Percentiles rank a stretch among this genome's conserved stretches.
These are phyloP conservation scores for Fennellomyces sp. DNA, from an alignment of 371 early-diverging fungal species.

Conservation along the genomic window DNA sequence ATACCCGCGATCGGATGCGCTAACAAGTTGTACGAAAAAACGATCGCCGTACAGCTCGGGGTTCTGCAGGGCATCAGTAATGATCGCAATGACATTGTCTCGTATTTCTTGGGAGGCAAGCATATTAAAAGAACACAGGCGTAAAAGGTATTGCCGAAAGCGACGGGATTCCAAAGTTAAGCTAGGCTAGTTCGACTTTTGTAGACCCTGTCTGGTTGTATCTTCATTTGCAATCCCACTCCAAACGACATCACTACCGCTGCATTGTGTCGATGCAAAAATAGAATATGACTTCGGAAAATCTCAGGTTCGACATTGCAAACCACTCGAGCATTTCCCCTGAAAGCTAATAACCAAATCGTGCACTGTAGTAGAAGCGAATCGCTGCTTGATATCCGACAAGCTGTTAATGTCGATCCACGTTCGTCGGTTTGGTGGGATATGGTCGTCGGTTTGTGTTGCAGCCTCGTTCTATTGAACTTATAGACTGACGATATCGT, in stretches of 20 bases:
- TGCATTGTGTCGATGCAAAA: too few species aligned
- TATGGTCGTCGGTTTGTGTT: constrained; percentile 10
- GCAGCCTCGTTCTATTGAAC: not conserved
- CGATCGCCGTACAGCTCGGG: constrained; percentile 17
- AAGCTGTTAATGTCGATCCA: not conserved
- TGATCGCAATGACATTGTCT: not conserved
- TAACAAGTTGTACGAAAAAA: constrained; percentile 12
- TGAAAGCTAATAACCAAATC: not conserved
- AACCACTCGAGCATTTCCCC: not conserved
- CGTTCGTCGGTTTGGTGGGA: constrained; percentile 2
- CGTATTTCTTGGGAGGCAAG: not conserved
- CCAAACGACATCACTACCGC: too few species aligned
- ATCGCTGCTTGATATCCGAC: constrained; percentile 11
- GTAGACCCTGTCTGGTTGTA: not conserved
- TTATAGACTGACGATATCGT: too few species aligned
- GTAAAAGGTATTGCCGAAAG: too few species aligned
- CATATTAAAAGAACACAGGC: not conserved
- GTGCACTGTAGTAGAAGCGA: constrained; percentile 14
- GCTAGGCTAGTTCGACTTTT: too few species aligned
- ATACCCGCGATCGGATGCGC: constrained; percentile 12
- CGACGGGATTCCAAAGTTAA: too few species aligned
- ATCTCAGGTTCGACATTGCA: constrained; percentile 12
- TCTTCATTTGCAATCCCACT: not conserved
- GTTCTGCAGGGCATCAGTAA: constrained; percentile 9
- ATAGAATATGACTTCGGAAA: constrained; percentile 16